Conservation (phyloP, 345 rosid species). For the Citrus glauca region DNA sequence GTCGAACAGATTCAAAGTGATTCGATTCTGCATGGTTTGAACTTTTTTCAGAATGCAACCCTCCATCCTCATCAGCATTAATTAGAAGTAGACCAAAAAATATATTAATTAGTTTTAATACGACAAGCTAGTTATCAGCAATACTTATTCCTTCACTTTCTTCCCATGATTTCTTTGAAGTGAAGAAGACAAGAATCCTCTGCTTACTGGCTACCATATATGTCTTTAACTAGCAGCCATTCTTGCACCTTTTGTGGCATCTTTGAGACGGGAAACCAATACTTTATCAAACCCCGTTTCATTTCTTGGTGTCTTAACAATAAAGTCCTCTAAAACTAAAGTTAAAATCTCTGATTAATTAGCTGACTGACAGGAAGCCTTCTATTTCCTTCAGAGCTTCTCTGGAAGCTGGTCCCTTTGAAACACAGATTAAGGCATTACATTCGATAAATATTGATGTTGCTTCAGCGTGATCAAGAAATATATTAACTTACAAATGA, state of each 20-base stretch:
- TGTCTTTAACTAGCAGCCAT: conserved; percentile 44
- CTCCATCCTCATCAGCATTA: conserved; percentile 37
- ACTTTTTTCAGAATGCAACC: conserved; percentile 29
- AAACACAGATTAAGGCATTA: too few species aligned
- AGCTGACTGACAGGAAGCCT: conserved; percentile 30
- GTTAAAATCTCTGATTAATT: conserved; percentile 52
- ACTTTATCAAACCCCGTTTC: conserved; percentile 19
- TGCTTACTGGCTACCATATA: conserved; percentile 39
- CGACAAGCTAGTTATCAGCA: neutral
- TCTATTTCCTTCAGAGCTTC: conserved; percentile 40
- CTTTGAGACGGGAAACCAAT: conserved; percentile 45
- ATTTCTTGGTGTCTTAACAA: conserved; percentile 34
- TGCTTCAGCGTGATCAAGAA: too few species aligned
- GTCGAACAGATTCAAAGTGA: conserved; percentile 38
- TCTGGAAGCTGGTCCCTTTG: conserved; percentile 43
- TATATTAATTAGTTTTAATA: too few species aligned
- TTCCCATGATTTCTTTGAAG: conserved; percentile 43
- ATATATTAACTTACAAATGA: conserved; percentile 40
- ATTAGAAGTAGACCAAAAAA: neutral
- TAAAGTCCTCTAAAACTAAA: conserved; percentile 53
- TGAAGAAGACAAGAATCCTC: conserved; percentile 44
- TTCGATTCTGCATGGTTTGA: conserved; percentile 47
- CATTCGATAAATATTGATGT: too few species aligned
- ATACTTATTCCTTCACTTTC: conserved; percentile 32
- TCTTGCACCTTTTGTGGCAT: conserved; percentile 26